Base-by-base conservation (phyloP, 2,329 filamentous ascomycete genomes). In the Colletotrichum sojae region DNA sequence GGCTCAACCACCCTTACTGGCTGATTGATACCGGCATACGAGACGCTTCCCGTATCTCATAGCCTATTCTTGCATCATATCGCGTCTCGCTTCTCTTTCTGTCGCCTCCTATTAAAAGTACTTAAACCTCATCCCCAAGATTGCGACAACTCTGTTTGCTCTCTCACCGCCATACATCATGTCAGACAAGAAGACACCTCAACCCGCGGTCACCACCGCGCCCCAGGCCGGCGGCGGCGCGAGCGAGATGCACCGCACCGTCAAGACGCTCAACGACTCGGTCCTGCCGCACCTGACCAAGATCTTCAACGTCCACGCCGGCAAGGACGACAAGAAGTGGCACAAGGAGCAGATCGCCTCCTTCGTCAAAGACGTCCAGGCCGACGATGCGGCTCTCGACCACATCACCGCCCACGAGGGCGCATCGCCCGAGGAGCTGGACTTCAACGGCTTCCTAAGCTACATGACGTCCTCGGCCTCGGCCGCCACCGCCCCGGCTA, bases 391-490 rank as follows among this genome's bases (percentile, higher is more conserved):
- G 43, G 51, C 66, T 18, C 57, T 49, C 27, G 63, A 51, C 22
- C 72, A 71, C 48, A 40, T 46, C 6, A 22, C 52, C 36, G 43
- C 55, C 18, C 49, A 20, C 31, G 72, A 71, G 8, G 71, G 78
- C 39, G 74, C 78, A n/a, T 66, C 73, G 27, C 71, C 76, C 13
- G 78, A 80, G 15, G 75, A 76, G 25, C 77, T 88, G 71, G 84
- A 86, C 67, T 80, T 88, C 52, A 74, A 78, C 52, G 81, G 76
- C 63, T 90, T 90, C 73, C 74, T 89, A 31, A 73, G 75, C n/a
- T 89, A 88, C 79, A 89, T 90, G 84, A 84, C 83, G 3, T 89
- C 87, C 27, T 70, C 82, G 3, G 81, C 82, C 13, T 80, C 83
- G 63, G 80, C 83, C 49, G 79, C 81, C 43, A 79, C 82, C 18